These are phyloP conservation scores for Hordeum marinum DNA, from an alignment of 176 grass and related monocot species.

Conservation along the genomic window DNA sequence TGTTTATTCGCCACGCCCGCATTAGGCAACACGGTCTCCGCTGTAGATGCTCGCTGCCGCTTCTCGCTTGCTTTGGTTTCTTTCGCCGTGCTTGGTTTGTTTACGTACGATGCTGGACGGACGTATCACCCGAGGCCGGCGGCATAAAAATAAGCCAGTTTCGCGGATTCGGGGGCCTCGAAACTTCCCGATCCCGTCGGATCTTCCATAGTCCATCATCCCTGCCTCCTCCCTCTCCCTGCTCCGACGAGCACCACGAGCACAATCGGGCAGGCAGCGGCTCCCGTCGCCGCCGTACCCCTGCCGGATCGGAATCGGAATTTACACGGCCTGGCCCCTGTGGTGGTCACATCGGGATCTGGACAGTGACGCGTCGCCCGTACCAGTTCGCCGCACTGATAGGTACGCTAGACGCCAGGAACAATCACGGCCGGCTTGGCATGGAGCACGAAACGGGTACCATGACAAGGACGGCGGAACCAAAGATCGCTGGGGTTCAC, in stretches of 20 bases:
- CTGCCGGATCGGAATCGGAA: neutral
- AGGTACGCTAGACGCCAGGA: neutral
- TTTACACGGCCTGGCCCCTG: neutral
- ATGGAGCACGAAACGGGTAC: neutral
- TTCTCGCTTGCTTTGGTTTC: neutral
- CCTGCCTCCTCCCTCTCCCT: neutral
- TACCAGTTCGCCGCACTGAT: no score
- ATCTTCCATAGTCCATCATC: neutral
- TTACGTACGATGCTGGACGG: fast-evolving
- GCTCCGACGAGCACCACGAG: neutral
- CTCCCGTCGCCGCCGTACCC: neutral
- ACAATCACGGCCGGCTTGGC: neutral
- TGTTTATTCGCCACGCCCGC: no score
- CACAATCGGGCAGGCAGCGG: neutral
- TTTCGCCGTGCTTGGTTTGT: neutral
- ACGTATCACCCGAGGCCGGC: neutral
- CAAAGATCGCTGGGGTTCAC: neutral
- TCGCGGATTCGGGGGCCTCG: neutral
- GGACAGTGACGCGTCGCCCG: neutral
- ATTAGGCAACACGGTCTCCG: no score
- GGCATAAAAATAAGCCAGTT: neutral
- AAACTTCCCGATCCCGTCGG: neutral
- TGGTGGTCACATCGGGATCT: neutral
- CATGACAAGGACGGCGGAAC: neutral
- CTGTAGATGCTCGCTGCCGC: neutral